phyloP scores from a whole-genome alignment of 2,329 filamentous ascomycete species.

The Passalora sequoiae region DNA sequence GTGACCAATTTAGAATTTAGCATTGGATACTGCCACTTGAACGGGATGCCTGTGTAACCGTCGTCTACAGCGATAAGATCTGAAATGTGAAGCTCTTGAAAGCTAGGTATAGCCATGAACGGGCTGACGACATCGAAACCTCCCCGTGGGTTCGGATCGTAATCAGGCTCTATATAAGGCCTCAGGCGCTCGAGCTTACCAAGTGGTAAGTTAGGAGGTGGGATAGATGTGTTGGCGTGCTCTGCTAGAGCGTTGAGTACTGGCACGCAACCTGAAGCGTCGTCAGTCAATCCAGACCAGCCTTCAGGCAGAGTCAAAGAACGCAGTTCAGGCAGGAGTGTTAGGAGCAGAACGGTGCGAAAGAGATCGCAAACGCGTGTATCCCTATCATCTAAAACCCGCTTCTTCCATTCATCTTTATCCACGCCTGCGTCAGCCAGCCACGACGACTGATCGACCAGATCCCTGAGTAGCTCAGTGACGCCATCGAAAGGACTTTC shows the following conservation, averaged over 20 bases:
- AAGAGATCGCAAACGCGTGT: not conserved
- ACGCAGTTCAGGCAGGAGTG: not conserved
- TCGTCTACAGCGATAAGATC: constrained; percentile 8
- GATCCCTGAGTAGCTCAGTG: not conserved
- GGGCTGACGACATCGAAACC: constrained; percentile 4
- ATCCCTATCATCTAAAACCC: not conserved
- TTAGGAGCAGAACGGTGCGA: constrained; percentile 1
- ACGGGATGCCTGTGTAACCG: constrained; percentile 9
- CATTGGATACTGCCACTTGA: constrained; percentile 3
- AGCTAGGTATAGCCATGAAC: constrained; percentile 10
- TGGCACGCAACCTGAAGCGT: not conserved
- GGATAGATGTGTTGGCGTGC: not conserved
- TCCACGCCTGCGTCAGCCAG: constrained; percentile 3
- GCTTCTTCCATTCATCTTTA: not conserved
- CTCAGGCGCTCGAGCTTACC: constrained; percentile 5
- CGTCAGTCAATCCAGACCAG: not conserved
- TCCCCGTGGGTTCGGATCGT: not conserved
- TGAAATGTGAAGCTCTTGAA: constrained; percentile 6
- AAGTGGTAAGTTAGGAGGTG: not conserved
- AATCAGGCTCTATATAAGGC: constrained; percentile 3
- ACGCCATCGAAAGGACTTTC: not conserved
- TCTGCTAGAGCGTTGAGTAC: constrained; percentile 1
- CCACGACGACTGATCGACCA: not conserved
- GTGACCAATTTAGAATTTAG: constrained; percentile 1
- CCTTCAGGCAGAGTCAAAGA: not conserved